Conservation (phyloP, 2,329 filamentous ascomycete genomes). For the Hymenoscyphus repandus region DNA sequence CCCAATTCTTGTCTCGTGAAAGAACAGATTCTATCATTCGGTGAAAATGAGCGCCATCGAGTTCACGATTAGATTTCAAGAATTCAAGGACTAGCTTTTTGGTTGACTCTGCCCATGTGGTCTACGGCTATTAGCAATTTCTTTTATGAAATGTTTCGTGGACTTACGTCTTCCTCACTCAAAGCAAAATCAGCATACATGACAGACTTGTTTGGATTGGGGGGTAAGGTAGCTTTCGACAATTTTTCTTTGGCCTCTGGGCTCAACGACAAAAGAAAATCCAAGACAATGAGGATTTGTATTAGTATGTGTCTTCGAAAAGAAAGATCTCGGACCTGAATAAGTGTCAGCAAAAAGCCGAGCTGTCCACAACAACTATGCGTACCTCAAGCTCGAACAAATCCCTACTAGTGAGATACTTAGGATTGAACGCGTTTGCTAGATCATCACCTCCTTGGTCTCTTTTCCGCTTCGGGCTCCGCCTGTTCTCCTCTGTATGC, state of each 20-base stretch:
- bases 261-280: conserved; percentile 90
- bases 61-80: conserved; percentile 59
- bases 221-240: conserved; percentile 52
- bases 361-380: conserved; percentile 1
- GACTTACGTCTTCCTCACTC: conserved; percentile 73
- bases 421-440: conserved; percentile 82
- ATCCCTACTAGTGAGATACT: conserved; percentile 96
- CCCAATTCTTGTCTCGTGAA: conserved; percentile 96
- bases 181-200: conserved; percentile 72
- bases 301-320: conserved; percentile 93
- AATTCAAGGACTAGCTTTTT: conserved; percentile 77
- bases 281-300: conserved; percentile 88
- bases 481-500: conserved; percentile 56
- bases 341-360: conserved; percentile 22
- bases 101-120: conserved; percentile 78
- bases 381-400: conserved; percentile 88
- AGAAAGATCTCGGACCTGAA: conserved; percentile 81
- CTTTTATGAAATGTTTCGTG: background rate
- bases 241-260: conserved; percentile 76
- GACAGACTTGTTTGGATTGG: conserved; percentile 70
- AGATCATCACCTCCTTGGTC: conserved; percentile 55
- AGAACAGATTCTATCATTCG: conserved; percentile 96
- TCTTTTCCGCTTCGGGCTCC: conserved; percentile 66
- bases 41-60: conserved; percentile 87
- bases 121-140: conserved; percentile 38